Conservation (phyloP, 257 asterid species). For the Fraxinus quadrangulata region DNA sequence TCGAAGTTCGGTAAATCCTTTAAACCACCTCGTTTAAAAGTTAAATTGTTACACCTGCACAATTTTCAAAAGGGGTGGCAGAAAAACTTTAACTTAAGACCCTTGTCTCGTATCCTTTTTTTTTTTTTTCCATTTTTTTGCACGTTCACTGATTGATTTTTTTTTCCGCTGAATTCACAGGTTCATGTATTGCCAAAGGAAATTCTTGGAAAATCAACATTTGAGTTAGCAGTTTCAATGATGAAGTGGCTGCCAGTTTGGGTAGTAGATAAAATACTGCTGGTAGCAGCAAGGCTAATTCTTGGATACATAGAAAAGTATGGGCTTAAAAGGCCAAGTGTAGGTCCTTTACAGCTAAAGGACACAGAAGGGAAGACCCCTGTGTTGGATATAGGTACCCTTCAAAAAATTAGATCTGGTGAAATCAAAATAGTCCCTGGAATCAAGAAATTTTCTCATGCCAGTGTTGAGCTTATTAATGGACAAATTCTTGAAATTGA, state of each 20-base stretch:
- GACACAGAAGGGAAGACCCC: slow-evolving; percentile 80
- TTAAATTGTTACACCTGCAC: background rate
- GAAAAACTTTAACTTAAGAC: background rate
- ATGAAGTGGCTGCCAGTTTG: slow-evolving; percentile 76
- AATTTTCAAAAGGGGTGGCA: background rate
- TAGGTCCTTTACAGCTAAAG: slow-evolving; percentile 85
- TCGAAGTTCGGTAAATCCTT: slow-evolving; percentile 66
- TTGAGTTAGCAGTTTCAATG: slow-evolving; percentile 56
- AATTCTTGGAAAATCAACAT: slow-evolving; percentile 73
- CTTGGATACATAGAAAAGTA: slow-evolving; percentile 67
- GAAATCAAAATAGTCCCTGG: slow-evolving; percentile 77
- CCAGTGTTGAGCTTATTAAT: slow-evolving; percentile 65
- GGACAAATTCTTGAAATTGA: slow-evolving; percentile 64
- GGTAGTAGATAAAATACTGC: slow-evolving; percentile 62
- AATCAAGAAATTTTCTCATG: slow-evolving; percentile 61
- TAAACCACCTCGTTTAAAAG: background rate
- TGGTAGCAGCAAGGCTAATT: slow-evolving; percentile 55
- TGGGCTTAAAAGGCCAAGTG: slow-evolving; percentile 69
- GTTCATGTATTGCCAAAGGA: slow-evolving; percentile 93
- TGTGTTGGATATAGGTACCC: slow-evolving; percentile 80
- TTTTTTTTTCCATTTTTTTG: background rate
- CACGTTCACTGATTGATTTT: background rate
- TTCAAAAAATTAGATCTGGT: slow-evolving; percentile 71
- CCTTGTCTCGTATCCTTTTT: background rate
- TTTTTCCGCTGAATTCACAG: slow-evolving; percentile 28